phyloP scores from a whole-genome alignment of 164 flowering plant genomes.

The Annona cherimola region DNA sequence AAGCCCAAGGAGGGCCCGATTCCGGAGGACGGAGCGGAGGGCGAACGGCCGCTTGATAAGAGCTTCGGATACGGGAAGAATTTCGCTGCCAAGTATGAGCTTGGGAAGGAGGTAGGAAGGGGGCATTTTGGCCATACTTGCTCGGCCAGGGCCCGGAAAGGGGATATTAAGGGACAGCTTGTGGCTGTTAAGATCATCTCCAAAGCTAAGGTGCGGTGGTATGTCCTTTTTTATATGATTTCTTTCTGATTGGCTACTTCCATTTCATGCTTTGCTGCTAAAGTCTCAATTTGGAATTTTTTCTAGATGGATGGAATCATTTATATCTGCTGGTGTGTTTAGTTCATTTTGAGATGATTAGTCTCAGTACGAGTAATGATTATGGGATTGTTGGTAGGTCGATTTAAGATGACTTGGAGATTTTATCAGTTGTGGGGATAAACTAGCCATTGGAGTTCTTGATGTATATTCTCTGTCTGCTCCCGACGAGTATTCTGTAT shows the following conservation, averaged over 20 bases:
- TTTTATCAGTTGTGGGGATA: background rate
- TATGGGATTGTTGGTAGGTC: background rate
- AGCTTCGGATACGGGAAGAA: constrained; percentile 83
- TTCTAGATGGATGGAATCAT: background rate
- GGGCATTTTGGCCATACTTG: constrained; percentile 99
- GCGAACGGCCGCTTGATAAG: constrained; percentile 65
- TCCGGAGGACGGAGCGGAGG: constrained; percentile 64
- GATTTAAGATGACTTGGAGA: background rate
- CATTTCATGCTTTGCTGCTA: background rate
- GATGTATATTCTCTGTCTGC: background rate
- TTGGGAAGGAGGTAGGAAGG: constrained; percentile 88
- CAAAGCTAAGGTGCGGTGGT: constrained; percentile 72
- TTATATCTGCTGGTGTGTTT: no score
- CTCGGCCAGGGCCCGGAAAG: constrained; percentile 68
- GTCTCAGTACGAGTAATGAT: background rate
- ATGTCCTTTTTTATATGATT: background rate
- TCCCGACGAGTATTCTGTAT: no score
- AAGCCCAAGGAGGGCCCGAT: constrained; percentile 84
- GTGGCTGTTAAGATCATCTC: constrained; percentile 94
- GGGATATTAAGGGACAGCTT: constrained; percentile 68
- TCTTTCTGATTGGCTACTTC: no score
- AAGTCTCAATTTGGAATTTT: background rate
- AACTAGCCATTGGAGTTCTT: background rate
- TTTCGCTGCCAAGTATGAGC: constrained; percentile 82
- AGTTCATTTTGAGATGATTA: no score